Percentiles rank a stretch among this genome's conserved stretches.
phyloP scores from a whole-genome alignment of 352 stramenopile genomes.

The Phytophthora megakarya region DNA sequence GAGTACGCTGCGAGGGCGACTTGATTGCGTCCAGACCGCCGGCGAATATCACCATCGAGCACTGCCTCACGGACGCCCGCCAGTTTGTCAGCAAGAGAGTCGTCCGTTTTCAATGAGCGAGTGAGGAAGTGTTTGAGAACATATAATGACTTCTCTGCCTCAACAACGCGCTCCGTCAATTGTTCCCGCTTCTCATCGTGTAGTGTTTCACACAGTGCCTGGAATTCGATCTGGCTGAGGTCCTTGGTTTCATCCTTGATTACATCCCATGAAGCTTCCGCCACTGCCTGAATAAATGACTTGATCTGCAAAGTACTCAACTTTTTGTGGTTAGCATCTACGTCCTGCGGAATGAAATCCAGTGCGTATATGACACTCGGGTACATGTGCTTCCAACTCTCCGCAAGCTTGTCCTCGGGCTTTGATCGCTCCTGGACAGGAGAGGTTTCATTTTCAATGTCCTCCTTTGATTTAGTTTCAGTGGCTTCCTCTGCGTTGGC shows the following conservation, averaged over 20 bases:
- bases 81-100: slow-evolving; percentile 53
- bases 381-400: slow-evolving; percentile 71
- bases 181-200: slow-evolving; percentile 36
- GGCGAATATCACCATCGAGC: slow-evolving; percentile 64
- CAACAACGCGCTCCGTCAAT: slow-evolving; percentile 34
- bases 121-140: slow-evolving; percentile 75
- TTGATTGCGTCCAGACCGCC: slow-evolving; percentile 52
- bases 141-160: slow-evolving; percentile 59
- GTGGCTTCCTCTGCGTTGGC: neutral
- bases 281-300: slow-evolving; percentile 81
- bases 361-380: slow-evolving; percentile 71
- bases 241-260: slow-evolving; percentile 46
- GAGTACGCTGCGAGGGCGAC: slow-evolving; percentile 65
- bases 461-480: slow-evolving; percentile 4
- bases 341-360: slow-evolving; percentile 59
- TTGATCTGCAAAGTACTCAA: slow-evolving; percentile 86
- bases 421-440: slow-evolving; percentile 12
- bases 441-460: slow-evolving; percentile 6
- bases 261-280: slow-evolving; percentile 70
- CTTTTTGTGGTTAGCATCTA: slow-evolving; percentile 54
- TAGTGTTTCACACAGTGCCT: slow-evolving; percentile 75
- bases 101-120: slow-evolving; percentile 55
- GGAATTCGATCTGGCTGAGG: slow-evolving; percentile 73
- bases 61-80: slow-evolving; percentile 53
- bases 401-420: slow-evolving; percentile 13